phyloP scores from a whole-genome alignment of 371 early-diverging fungal genomes.

The Smittium mucronatum region DNA sequence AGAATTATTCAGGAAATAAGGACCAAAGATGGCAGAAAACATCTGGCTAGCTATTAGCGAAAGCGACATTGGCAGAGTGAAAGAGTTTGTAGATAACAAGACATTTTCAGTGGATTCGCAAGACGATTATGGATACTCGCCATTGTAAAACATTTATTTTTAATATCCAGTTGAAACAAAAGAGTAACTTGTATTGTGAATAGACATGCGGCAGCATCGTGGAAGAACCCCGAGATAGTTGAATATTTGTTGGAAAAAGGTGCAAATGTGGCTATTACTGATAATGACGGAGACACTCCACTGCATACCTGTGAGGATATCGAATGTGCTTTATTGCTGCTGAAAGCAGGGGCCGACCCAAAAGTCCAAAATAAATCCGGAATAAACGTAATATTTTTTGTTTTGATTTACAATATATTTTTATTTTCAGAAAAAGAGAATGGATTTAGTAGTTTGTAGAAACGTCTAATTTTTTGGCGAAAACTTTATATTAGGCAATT shows the following conservation, averaged over 20 bases:
- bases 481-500: slow-evolving; percentile 16
- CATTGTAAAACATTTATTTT: slow-evolving; percentile 7
- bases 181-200: not conserved
- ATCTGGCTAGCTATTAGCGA: slow-evolving; percentile 33
- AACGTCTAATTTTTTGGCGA: not conserved
- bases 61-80: slow-evolving; percentile 28
- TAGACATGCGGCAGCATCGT: slow-evolving; percentile 43
- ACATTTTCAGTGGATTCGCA: slow-evolving; percentile 30
- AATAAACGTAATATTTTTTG: slow-evolving; percentile 27
- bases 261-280: slow-evolving; percentile 54
- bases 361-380: slow-evolving; percentile 47
- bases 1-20: too few relatives aligned
- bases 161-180: not conserved
- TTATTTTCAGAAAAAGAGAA: too few relatives aligned
- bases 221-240: slow-evolving; percentile 48
- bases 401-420: too few relatives aligned
- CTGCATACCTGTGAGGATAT: slow-evolving; percentile 66
- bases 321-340: slow-evolving; percentile 51
- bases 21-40: slow-evolving; percentile 13
- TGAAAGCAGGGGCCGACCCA: slow-evolving; percentile 61
- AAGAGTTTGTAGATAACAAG: slow-evolving; percentile 39
- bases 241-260: slow-evolving; percentile 47
- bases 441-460: too few relatives aligned
- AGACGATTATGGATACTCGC: slow-evolving; percentile 39
- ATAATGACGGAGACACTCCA: slow-evolving; percentile 75